Evolutionary conservation across 2,329 filamentous ascomycete species (phyloP), one percentile per base, ranked within the genome.

Genomic region (Ceratocystis destructans): DNA sequence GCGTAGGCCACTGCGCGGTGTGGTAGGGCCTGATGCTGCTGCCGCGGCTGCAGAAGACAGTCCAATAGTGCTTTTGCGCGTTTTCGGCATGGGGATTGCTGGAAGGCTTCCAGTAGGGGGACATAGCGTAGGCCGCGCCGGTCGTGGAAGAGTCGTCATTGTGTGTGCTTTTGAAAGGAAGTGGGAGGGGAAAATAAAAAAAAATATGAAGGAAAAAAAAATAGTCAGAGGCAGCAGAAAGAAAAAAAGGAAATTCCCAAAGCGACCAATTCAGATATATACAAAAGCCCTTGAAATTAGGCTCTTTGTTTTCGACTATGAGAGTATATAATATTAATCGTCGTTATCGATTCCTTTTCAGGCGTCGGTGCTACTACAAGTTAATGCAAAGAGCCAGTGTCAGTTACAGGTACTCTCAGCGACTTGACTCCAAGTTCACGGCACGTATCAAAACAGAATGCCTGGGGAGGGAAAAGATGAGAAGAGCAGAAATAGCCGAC

Each of bases 21-120:
- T 79, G 72, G 77, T 73, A 68, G 79, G 74, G 69, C 77, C 71
- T 69, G 77, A 73, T 71, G 75, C 80, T 20, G 75, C 73, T 2
- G 74, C 74, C 44, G 73, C 79, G 70, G 76, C 76, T 46, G 55
- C 62, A 64, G 66, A 67, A 12, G 66, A 67, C 62, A 79, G 76
- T 67, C 72, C 77, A 65, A 76, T 81, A 66, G 78, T 85, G 75
- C 83, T 87, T 74, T 87, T 89, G 69, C 89, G 83, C 48, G 87
- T 85, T 76, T 90, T 94, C 59, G 80, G 76, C 20, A 88, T 79
- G 33, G 90, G 89, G 61, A 95, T 78, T 55, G 88, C 86, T 55
- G 90, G 89, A 28, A 94, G 78, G 33, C 87, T 83, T 69, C 85
- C 82, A 37, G 83, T 85, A 17, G 90, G 88, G 62, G 90, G 87